Evolutionary conservation across 345 rosid genomes (phyloP).

Genomic region (Psidium guajava): DNA sequence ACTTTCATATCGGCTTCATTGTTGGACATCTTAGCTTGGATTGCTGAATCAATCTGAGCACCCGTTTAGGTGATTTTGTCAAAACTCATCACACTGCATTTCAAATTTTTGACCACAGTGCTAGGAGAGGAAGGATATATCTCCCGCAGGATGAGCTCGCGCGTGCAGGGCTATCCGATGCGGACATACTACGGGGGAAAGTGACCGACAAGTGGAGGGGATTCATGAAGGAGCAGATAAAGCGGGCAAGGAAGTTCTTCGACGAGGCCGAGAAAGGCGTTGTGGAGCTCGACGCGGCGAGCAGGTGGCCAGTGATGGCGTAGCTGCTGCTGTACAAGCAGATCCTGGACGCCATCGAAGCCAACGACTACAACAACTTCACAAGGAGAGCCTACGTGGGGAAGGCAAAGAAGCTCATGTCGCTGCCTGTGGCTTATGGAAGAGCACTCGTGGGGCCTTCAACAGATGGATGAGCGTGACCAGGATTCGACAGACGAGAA

Average conservation of each 20-base stretch:
- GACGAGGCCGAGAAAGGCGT: conserved; percentile 43
- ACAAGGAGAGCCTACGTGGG: conserved; percentile 38
- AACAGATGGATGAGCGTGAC: background rate
- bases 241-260: conserved; percentile 39
- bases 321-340: conserved; percentile 33
- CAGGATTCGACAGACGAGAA: background rate
- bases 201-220: conserved; percentile 38
- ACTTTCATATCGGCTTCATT: background rate
- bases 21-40: background rate
- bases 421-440: conserved; percentile 32
- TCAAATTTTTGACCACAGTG: conserved; percentile 4
- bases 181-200: conserved; percentile 29
- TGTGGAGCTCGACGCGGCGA: conserved; percentile 24
- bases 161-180: conserved; percentile 24
- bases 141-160: conserved; percentile 41
- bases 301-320: conserved; percentile 51
- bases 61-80: background rate
- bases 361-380: conserved; percentile 40
- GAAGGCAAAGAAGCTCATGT: conserved; percentile 25
- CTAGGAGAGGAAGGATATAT: conserved; percentile 41
- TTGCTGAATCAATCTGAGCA: background rate
- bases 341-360: conserved; percentile 39
- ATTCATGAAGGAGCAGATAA: conserved; percentile 42
- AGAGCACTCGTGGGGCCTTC: conserved; percentile 23
- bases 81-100: background rate